These are phyloP conservation scores for Malassezia psittaci DNA, from an alignment of 1,284 basidiomycete genomes.

Conservation along the genomic window DNA sequence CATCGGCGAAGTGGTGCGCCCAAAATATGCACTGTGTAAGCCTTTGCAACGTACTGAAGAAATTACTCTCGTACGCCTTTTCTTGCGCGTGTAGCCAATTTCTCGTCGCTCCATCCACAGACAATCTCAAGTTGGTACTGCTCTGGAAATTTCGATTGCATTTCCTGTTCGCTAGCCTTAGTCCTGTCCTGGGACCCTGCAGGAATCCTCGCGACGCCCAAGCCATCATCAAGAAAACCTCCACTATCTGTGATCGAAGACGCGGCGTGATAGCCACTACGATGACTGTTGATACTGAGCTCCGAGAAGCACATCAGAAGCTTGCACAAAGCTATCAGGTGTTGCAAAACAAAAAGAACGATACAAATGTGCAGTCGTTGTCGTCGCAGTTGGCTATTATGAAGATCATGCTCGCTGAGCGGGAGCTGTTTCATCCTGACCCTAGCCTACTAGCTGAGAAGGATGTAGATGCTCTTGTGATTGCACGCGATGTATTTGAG, in stretches of 20 bases:
- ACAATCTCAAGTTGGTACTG: too few relatives aligned
- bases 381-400: constrained; percentile 29
- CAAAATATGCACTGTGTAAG: constrained; percentile 16
- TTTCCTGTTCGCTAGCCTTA: too few relatives aligned
- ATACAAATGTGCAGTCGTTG: constrained; percentile 1
- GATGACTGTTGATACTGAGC: constrained; percentile 13
- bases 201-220: not conserved
- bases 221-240: not conserved
- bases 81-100: too few relatives aligned
- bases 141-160: too few relatives aligned
- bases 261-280: constrained; percentile 2
- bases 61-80: not conserved
- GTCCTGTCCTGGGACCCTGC: not conserved
- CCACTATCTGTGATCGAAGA: constrained; percentile 8
- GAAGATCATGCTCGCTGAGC: constrained; percentile 67
- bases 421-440: constrained; percentile 62
- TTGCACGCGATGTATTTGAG: constrained; percentile 79
- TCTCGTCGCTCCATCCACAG: too few relatives aligned
- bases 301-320: constrained; percentile 4
- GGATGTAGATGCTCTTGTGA: constrained; percentile 25
- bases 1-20: constrained; percentile 18
- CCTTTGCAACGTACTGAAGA: not conserved
- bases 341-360: not conserved
- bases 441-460: constrained; percentile 39
- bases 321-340: constrained; percentile 3